Evolutionary conservation across 441 rosid species (phyloP).

Genomic region (Omphalea diandra): DNA sequence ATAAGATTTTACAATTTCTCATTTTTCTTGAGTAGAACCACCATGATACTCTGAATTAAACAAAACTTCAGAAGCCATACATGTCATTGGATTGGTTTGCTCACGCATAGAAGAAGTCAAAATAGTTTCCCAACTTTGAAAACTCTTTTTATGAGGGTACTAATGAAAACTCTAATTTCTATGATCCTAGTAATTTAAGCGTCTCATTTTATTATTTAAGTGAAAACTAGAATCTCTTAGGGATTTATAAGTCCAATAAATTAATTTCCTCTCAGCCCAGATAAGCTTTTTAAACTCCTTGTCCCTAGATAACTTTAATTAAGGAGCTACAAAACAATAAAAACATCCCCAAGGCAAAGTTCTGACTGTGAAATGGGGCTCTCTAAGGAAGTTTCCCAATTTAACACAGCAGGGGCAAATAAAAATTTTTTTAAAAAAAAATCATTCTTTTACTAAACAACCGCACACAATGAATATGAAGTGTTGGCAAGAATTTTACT

Average conservation of each 20-base stretch:
- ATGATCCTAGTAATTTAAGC: background rate
- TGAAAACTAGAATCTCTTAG: background rate
- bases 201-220: background rate
- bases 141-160: background rate
- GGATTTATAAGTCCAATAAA: background rate
- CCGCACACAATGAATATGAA: background rate
- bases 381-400: conserved; percentile 3
- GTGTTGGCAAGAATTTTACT: conserved; percentile 37
- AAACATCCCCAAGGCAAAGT: background rate
- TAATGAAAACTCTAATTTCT: background rate
- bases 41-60: background rate
- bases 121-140: background rate
- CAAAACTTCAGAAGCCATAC: background rate
- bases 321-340: no score
- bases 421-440: conserved; percentile 3
- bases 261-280: background rate
- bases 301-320: no score
- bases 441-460: background rate
- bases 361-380: background rate
- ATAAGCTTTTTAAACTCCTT: no score
- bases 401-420: background rate
- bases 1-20: no score
- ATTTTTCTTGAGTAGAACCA: background rate
- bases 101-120: background rate
- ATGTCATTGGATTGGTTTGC: background rate